Evolutionary conservation across 495 filamentous ascomycete genomes (phyloP), one percentile per base, ranked within the genome.

Genomic region (Hyaloscypha finlandica): DNA sequence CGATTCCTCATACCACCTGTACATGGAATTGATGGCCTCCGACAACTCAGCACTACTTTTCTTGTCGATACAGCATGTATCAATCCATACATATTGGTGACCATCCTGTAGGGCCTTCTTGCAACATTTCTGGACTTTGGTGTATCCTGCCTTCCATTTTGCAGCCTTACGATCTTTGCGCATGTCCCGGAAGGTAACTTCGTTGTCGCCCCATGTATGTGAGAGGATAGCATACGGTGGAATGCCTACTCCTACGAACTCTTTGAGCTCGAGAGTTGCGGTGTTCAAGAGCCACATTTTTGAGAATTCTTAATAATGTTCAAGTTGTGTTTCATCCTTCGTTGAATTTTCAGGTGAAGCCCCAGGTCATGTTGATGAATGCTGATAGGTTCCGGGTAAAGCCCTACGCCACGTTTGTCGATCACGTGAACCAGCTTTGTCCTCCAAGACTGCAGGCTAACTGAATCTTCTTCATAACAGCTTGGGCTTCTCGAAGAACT

Each of bases 61-160:
- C 42, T 71, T 73, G 53, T 72, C 67, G 63, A 72, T 81, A 61
- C 79, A 81, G 60, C 77, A 80, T 3, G 79, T 80, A 66, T 81
- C 79, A 8, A 81, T 66, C 79, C 79, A 81, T 0, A 71, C 68
- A 65, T 73, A 79, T 16, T 70, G n/a, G 12, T 66, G 69, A 8
- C 65, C 57, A 31, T 72, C 63, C 14, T 30, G 11, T 2, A 33
- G 6, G 19, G 76, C 75, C 64, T 59, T 35, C 4, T 20, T 51
- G 59, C 78, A 78, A 39, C 60, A 72, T 0, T 33, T 22, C 20
- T 69, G 14, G 8, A 77, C 62, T 39, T 78, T 79, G 11, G 25
- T 20, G 32, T 60, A 75, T 2, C 77, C 77, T 35, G 22, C 29
- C 25, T 45, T 63, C 16, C 42, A 19, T 45, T 51, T 59, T 59